Conservation (phyloP, 2,329 filamentous ascomycete genomes). For the Ophiostoma pallidulum region DNA sequence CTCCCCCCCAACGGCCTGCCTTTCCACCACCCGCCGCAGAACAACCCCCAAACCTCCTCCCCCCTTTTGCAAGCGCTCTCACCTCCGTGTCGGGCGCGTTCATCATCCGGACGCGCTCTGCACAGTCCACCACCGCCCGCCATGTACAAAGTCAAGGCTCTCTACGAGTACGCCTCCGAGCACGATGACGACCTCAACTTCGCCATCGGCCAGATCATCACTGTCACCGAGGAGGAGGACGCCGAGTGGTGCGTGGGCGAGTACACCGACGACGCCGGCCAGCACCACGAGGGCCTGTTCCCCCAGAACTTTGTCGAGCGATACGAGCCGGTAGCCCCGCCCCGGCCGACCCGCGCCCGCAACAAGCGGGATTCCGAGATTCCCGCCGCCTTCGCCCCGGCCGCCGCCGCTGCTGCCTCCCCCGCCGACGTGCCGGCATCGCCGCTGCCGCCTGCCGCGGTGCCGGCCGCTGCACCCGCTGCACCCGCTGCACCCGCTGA, state of each 20-base stretch:
- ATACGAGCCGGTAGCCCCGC: conserved; percentile 84
- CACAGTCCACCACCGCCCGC: conserved; percentile 14
- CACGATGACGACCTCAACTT: conserved; percentile 96
- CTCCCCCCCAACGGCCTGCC: neutral
- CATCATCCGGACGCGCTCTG: neutral
- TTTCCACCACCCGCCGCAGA: conserved; percentile 7
- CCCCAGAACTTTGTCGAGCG: conserved; percentile 96
- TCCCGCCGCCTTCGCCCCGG: conserved; percentile 18
- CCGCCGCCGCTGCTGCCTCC: conserved; percentile 19
- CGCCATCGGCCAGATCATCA: conserved; percentile 76
- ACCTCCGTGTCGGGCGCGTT: neutral
- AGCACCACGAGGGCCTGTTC: conserved; percentile 77
- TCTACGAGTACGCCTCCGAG: conserved; percentile 87
- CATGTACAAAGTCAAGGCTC: conserved; percentile 94
- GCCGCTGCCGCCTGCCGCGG: conserved; percentile 9
- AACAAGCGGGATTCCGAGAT: conserved; percentile 50
- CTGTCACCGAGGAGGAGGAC: conserved; percentile 86
- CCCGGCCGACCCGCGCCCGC: conserved; percentile 67
- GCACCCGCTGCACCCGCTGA: no score
- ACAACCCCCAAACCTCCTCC: neutral
- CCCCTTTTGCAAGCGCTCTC: no score
- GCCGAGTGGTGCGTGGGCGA: conserved; percentile 89
- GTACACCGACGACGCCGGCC: conserved; percentile 67
- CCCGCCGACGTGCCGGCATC: no score
- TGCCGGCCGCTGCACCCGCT: conserved; percentile 17